Conservation (phyloP, 768 basidiomycete genomes). For the Termitomyces titanicus region DNA sequence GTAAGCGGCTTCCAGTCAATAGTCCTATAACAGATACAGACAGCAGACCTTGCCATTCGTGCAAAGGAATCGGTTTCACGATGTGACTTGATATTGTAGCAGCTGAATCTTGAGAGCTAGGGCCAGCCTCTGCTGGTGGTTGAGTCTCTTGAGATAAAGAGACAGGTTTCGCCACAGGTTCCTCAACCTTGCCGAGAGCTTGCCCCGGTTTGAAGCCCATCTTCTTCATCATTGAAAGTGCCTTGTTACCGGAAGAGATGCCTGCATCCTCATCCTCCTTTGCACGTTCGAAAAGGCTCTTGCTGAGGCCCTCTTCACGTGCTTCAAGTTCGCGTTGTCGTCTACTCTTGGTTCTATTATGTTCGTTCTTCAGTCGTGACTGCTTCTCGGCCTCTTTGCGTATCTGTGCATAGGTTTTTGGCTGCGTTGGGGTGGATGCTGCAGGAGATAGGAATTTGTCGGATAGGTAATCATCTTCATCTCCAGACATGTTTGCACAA, state of each 20-base stretch:
- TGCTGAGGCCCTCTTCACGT: slow-evolving; percentile 73
- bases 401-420: slow-evolving; percentile 67
- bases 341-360: slow-evolving; percentile 60
- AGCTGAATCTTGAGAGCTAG: neutral
- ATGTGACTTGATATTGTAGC: slow-evolving; percentile 31
- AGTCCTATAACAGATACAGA: slow-evolving; percentile 1
- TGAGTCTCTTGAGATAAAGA: neutral
- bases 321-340: slow-evolving; percentile 72
- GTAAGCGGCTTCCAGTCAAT: neutral
- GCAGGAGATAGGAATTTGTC: slow-evolving; percentile 71
- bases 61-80: slow-evolving; percentile 67
- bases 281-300: slow-evolving; percentile 77
- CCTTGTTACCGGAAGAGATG: slow-evolving; percentile 60
- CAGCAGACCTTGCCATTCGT: slow-evolving; percentile 76
- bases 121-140: slow-evolving; percentile 1
- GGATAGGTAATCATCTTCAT: slow-evolving; percentile 77
- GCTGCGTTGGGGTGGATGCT: slow-evolving; percentile 28
- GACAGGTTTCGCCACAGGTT: slow-evolving; percentile 9
- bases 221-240: slow-evolving; percentile 87
- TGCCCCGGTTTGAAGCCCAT: slow-evolving; percentile 91
- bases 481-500: slow-evolving; percentile 52
- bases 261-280: slow-evolving; percentile 59
- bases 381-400: slow-evolving; percentile 63
- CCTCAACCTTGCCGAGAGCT: slow-evolving; percentile 53
- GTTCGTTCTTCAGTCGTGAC: slow-evolving; percentile 61